Evolutionary conservation across 2,329 filamentous ascomycete genomes (phyloP).

Genomic region (Aureobasidium leucospermi): DNA sequence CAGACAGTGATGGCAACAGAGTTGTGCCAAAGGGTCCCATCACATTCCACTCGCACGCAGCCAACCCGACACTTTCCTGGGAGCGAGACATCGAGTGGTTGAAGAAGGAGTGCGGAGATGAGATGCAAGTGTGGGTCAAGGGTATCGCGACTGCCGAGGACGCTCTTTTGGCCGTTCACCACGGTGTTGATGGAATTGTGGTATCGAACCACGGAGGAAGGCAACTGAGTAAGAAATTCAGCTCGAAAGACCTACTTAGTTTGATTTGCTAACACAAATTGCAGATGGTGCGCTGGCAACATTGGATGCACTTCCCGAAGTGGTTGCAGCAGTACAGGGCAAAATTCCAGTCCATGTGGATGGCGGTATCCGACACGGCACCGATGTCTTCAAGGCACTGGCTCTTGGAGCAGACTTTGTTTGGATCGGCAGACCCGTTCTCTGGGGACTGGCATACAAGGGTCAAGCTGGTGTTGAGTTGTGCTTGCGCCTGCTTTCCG

Average conservation of each 20-base stretch:
- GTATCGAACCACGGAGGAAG: constrained; percentile 48
- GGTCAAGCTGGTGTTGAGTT: constrained; percentile 33
- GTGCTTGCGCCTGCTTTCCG: constrained; percentile 36
- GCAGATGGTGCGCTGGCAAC: constrained; percentile 41
- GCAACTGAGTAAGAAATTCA: constrained; percentile 15
- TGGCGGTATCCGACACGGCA: constrained; percentile 46
- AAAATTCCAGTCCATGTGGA: constrained; percentile 53
- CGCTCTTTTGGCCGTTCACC: constrained; percentile 38
- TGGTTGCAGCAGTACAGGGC: constrained; percentile 28
- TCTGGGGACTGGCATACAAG: constrained; percentile 42
- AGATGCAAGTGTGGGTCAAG: constrained; percentile 44
- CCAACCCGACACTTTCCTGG: constrained; percentile 39
- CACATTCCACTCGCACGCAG: constrained; percentile 33
- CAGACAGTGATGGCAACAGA: constrained; percentile 8
- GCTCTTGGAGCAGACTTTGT: constrained; percentile 38
- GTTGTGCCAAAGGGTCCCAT: constrained; percentile 28
- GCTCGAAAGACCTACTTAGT: no score
- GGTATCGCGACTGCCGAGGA: constrained; percentile 36
- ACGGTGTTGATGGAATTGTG: constrained; percentile 37
- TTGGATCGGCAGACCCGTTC: constrained; percentile 40
- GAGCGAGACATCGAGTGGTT: constrained; percentile 45
- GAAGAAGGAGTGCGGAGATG: constrained; percentile 35
- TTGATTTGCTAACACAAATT: constrained; percentile 19
- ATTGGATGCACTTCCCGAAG: constrained; percentile 36
- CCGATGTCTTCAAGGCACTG: constrained; percentile 49